Base-by-base conservation (phyloP, 768 basidiomycete genomes). In the Hygrocybe punicea region DNA sequence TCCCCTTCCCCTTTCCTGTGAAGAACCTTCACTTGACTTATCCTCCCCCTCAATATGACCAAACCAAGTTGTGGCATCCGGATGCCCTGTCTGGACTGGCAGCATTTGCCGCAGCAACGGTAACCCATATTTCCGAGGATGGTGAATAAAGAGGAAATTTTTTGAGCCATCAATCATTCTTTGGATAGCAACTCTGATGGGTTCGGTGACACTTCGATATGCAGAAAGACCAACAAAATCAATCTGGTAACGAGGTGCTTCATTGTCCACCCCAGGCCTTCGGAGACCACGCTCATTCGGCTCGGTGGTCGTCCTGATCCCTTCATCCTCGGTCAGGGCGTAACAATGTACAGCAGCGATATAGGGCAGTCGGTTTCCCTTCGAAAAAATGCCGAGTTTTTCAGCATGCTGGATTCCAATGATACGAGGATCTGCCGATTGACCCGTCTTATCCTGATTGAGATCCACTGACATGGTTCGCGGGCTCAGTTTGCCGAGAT, bases 331-430 rank as follows among this genome's bases (percentile, higher is more conserved):
- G 35, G 51, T 40, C 40, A 57, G 48, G 4, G 53, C 53, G 53
- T 63, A 63, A 37, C 61, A 57, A 49, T 63, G 61, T 14, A 63
- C 61, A 13, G 61, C 55, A 17, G 54, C 51, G 16, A 63, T 62
- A 52, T 63, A 63, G 24, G 58, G 62, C 40, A 59, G 11, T 23
- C n/a, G 16, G 36, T 53, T 53, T 42, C 51, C 51, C 51, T 37
- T 6, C 19, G 51, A 39, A 40, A 53, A 53, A n/a, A 37, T 37
- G 17, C 23, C 10, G 23, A 53, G 35, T 33, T 3, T 40, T 53
- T 53, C 37, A 24, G 51, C 51, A 42, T 10, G n/a, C 49, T 50
- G 49, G 33, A 50, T 34, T 21, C 49, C 33, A 21, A 50, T 36
- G 21, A 25, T 29, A 16, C 16, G 14, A 16, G 49, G 49, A 29